These are phyloP conservation scores for Cardamine chenopodiifolia DNA, from an alignment of 345 rosid species.

Conservation along the genomic window DNA sequence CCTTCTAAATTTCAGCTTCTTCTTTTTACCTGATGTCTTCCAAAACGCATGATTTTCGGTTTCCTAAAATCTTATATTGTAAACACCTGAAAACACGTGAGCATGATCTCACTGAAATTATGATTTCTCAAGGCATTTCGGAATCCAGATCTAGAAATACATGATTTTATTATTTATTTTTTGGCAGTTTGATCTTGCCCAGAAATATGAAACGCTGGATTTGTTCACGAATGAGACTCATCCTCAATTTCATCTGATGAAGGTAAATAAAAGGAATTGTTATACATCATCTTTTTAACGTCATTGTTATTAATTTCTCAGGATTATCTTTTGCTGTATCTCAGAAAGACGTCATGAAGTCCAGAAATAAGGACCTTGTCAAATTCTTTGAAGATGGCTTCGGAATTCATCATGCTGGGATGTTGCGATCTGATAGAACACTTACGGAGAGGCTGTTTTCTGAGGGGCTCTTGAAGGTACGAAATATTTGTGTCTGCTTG, in stretches of 20 bases:
- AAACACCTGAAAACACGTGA: not conserved
- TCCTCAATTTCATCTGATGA: slow-evolving; percentile 66
- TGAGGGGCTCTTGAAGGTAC: slow-evolving; percentile 87
- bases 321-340: slow-evolving; percentile 36
- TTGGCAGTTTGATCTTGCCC: slow-evolving; percentile 84
- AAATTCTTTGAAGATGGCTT: slow-evolving; percentile 71
- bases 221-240: slow-evolving; percentile 65
- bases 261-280: slow-evolving; percentile 51
- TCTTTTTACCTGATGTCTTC: slow-evolving; percentile 14
- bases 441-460: slow-evolving; percentile 93
- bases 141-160: slow-evolving; percentile 19
- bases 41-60: slow-evolving; percentile 13
- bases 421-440: slow-evolving; percentile 91
- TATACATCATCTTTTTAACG: slow-evolving; percentile 12
- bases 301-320: slow-evolving; percentile 22
- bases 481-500: slow-evolving; percentile 23
- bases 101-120: slow-evolving; percentile 17
- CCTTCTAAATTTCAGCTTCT: slow-evolving; percentile 16
- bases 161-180: slow-evolving; percentile 28
- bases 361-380: slow-evolving; percentile 93
- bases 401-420: slow-evolving; percentile 98
- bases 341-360: slow-evolving; percentile 88
- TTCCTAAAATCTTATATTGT: slow-evolving; percentile 25
- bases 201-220: slow-evolving; percentile 62
- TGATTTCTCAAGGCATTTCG: slow-evolving; percentile 16